Percentiles rank a stretch among this genome's conserved stretches.
Evolutionary conservation across 306 rosid genomes (phyloP).

Genomic region (Sphenostylis stenocarpa): DNA sequence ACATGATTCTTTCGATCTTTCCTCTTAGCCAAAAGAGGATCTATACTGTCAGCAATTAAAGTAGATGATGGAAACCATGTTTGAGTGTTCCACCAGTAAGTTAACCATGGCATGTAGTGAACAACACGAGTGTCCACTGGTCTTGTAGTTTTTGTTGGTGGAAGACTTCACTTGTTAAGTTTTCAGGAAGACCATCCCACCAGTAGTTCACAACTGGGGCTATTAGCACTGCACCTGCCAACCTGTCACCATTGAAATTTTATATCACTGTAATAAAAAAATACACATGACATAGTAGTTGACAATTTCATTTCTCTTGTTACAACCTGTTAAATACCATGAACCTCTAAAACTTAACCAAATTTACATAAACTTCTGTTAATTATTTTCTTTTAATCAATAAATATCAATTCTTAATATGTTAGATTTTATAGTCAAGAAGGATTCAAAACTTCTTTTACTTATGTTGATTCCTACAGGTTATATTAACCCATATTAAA

Average conservation of each 20-base stretch:
- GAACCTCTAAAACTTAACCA: too few species aligned
- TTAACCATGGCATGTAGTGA: slow-evolving; percentile 82
- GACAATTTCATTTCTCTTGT: neutral
- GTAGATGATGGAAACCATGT: slow-evolving; percentile 61
- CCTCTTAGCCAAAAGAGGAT: neutral
- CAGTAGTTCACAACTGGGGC: slow-evolving; percentile 78
- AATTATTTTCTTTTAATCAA: too few species aligned
- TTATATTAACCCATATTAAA: too few species aligned
- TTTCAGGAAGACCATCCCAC: slow-evolving; percentile 78
- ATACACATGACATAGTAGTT: neutral
- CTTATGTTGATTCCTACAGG: too few species aligned
- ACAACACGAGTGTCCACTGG: slow-evolving; percentile 77
- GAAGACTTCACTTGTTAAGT: slow-evolving; percentile 57
- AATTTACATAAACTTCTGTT: too few species aligned
- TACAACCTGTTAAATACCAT: too few species aligned
- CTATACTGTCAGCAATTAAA: slow-evolving; percentile 10
- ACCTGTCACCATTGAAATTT: slow-evolving; percentile 44
- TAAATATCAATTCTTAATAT: too few species aligned
- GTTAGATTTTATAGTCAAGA: too few species aligned
- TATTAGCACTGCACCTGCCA: slow-evolving; percentile 71
- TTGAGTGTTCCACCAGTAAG: slow-evolving; percentile 92
- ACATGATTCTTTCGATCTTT: neutral
- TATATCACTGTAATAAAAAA: neutral
- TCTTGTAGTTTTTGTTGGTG: slow-evolving; percentile 43
- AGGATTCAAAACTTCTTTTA: too few species aligned